phyloP scores from a whole-genome alignment of 352 stramenopile genomes.

The Pythium dissotocum region DNA sequence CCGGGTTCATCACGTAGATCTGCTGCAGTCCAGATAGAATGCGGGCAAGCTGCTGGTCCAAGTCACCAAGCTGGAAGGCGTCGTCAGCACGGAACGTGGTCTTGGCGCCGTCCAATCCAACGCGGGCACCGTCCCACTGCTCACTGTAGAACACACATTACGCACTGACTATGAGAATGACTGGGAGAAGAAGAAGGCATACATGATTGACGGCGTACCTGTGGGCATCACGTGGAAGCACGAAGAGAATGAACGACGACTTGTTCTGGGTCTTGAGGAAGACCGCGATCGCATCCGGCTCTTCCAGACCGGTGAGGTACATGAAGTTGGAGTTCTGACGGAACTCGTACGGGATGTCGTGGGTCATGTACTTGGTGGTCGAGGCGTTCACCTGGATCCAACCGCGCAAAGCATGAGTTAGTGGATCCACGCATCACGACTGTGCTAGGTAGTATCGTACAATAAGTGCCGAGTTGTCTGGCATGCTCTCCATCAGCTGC shows the following conservation, averaged over 20 bases:
- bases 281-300: conserved; percentile 75
- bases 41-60: conserved; percentile 49
- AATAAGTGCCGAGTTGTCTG: conserved; percentile 74
- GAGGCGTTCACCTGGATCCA: conserved; percentile 50
- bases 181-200: too few species aligned
- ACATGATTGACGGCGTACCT: conserved; percentile 30
- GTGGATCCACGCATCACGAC: background rate
- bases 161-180: background rate
- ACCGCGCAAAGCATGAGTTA: background rate
- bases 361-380: conserved; percentile 83
- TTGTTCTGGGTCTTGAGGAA: conserved; percentile 68
- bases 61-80: conserved; percentile 63
- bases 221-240: conserved; percentile 69
- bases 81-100: conserved; percentile 66
- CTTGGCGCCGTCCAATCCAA: conserved; percentile 62
- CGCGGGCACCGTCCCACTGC: conserved; percentile 78
- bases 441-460: conserved; percentile 22
- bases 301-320: conserved; percentile 82
- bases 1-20: conserved; percentile 68
- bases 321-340: conserved; percentile 86
- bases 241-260: conserved; percentile 73
- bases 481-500: conserved; percentile 62
- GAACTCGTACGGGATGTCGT: conserved; percentile 88
- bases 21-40: conserved; percentile 61
- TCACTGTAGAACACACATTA: conserved; percentile 36